Conservation (phyloP, 129 eudicot genomes). For the Arctium lappa region DNA sequence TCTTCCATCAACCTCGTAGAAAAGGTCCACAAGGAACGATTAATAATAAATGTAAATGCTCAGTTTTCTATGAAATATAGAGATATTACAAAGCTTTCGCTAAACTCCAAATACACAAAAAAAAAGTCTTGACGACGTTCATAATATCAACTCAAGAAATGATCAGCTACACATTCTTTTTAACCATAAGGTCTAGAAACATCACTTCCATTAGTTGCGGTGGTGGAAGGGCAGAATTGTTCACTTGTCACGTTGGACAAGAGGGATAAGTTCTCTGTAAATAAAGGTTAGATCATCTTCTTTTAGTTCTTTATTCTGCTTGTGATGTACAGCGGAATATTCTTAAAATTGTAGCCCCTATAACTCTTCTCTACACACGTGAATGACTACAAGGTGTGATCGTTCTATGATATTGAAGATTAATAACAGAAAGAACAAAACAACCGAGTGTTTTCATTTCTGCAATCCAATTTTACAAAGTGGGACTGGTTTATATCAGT, state of each 20-base stretch:
- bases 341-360: neutral
- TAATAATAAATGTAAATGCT: neutral
- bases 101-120: neutral
- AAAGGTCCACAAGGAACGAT: neutral
- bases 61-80: neutral
- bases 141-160: slow-evolving; percentile 2
- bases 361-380: slow-evolving; percentile 1
- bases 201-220: slow-evolving; percentile 7
- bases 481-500: slow-evolving; percentile 14
- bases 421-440: neutral
- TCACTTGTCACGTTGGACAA: slow-evolving; percentile 25
- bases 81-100: neutral
- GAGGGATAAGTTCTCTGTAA: slow-evolving; percentile 37
- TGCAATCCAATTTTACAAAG: neutral
- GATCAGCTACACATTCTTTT: neutral
- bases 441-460: neutral
- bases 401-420: neutral
- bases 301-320: slow-evolving; percentile 13
- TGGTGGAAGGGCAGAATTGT: slow-evolving; percentile 7
- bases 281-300: neutral
- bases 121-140: neutral
- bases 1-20: neutral
- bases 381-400: slow-evolving; percentile 2
- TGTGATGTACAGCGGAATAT: slow-evolving; percentile 4
- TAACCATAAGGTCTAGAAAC: neutral